Evolutionary conservation across 768 basidiomycete species (phyloP).

Genomic region (Candolleomyces aberdarensis): DNA sequence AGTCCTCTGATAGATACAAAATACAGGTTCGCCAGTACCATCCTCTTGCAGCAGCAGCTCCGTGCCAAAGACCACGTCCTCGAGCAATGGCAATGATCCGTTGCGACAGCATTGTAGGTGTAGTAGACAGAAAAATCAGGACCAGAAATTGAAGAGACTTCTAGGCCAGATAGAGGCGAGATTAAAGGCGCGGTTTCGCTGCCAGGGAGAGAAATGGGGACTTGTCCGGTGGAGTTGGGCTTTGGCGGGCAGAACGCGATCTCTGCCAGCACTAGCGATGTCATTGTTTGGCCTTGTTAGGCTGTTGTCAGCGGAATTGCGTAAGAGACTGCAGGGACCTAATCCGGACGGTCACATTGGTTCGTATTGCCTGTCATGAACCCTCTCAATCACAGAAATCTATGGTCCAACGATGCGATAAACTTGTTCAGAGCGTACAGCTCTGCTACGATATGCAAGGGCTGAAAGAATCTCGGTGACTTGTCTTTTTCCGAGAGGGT

Average conservation of each 20-base stretch:
- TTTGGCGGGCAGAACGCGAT: background rate
- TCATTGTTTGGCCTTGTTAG: background rate
- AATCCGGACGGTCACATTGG: background rate
- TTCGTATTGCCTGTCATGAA: background rate
- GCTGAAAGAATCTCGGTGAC: too few species aligned
- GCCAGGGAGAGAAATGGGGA: background rate
- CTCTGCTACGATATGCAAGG: too few species aligned
- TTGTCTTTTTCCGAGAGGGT: too few species aligned
- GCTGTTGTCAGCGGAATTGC: background rate
- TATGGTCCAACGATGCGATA: too few species aligned
- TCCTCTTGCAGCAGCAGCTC: slow-evolving; percentile 25
- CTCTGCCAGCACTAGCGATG: background rate
- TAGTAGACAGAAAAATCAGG: background rate
- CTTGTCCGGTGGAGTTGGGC: background rate
- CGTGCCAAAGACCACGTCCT: slow-evolving; percentile 45
- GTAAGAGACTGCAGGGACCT: background rate
- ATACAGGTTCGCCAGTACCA: slow-evolving; percentile 10
- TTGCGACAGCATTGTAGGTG: slow-evolving; percentile 60
- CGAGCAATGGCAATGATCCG: slow-evolving; percentile 64
- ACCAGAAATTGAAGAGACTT: background rate
- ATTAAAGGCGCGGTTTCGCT: background rate
- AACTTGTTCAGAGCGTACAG: too few species aligned
- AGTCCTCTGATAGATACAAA: slow-evolving; percentile 3
- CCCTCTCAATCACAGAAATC: too few species aligned
- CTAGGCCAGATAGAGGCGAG: too few species aligned